These are phyloP conservation scores for Backusella circina DNA, from an alignment of 192 early-diverging fungal species.

Conservation along the genomic window DNA sequence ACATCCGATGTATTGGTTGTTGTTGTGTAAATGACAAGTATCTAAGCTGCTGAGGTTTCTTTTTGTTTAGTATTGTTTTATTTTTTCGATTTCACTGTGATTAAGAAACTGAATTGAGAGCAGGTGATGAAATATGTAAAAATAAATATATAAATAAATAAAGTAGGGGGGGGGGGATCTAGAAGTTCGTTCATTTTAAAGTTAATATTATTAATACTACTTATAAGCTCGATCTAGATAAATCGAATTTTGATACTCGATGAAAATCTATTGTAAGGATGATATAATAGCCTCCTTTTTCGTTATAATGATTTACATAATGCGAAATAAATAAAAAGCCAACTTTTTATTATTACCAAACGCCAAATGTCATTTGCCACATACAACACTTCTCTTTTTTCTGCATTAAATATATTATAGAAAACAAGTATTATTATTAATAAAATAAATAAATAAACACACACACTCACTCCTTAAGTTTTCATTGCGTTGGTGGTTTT, in stretches of 20 bases:
- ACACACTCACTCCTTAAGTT: neutral
- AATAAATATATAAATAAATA: neutral
- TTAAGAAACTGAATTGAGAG: neutral
- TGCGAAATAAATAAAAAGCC: neutral
- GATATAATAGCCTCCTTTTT: neutral
- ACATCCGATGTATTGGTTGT: neutral
- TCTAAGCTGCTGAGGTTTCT: neutral
- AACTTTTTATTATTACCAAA: neutral
- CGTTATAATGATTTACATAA: neutral
- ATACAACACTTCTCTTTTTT: neutral
- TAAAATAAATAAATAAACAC: neutral
- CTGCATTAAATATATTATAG: neutral
- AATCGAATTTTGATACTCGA: neutral
- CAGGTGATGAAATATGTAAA: neutral
- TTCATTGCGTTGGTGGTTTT: neutral
- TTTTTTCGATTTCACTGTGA: neutral
- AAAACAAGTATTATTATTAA: neutral
- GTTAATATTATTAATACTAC: neutral
- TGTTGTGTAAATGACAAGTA: neutral
- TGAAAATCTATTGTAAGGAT: neutral
- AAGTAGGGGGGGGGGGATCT: neutral
- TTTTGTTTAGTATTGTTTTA: neutral
- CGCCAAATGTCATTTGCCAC: neutral
- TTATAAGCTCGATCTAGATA: neutral
- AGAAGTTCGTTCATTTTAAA: neutral